A percentile compares a stretch with the other conserved stretches of the same genome.
phyloP scores from a whole-genome alignment of 2,329 filamentous ascomycete species.

The Aspergillus latus region DNA sequence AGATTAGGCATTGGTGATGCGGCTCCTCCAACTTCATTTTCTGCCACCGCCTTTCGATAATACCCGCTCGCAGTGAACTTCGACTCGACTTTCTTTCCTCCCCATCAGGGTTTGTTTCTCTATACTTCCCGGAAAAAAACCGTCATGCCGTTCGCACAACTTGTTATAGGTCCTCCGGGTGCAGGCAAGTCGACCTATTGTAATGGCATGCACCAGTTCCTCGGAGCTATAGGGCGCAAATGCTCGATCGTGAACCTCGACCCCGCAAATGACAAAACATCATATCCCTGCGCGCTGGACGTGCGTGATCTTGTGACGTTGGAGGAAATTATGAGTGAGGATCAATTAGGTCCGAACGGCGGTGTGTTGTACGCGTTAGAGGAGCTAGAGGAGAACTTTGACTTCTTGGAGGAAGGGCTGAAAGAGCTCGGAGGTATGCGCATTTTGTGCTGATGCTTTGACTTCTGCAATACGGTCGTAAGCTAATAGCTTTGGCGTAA shows the following conservation, averaged over 20 bases:
- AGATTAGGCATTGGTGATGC: conserved; percentile 19
- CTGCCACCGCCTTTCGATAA: conserved; percentile 31
- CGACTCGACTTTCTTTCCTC: neutral
- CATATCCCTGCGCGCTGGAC: conserved; percentile 85
- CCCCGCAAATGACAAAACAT: conserved; percentile 90
- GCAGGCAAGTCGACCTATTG: conserved; percentile 97
- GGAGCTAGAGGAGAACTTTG: conserved; percentile 89
- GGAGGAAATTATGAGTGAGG: conserved; percentile 92
- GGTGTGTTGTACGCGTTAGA: conserved; percentile 91
- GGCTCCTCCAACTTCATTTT: conserved; percentile 33
- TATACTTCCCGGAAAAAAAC: neutral
- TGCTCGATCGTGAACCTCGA: conserved; percentile 96
- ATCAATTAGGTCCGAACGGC: conserved; percentile 87
- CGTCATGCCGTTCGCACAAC: conserved; percentile 64
- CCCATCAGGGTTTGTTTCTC: no score
- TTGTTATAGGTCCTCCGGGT: conserved; percentile 91
- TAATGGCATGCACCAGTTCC: conserved; percentile 98
- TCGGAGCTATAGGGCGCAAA: conserved; percentile 90
- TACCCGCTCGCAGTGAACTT: conserved; percentile 21
- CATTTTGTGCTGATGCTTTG: neutral
- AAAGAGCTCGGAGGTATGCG: conserved; percentile 65
- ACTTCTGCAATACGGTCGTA: neutral
- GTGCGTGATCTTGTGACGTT: conserved; percentile 85
- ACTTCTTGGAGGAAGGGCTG: conserved; percentile 83
- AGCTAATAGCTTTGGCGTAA: conserved; percentile 1